Evolutionary conservation across 192 early-diverging fungal species (phyloP).

Genomic region (Lobosporangium transversale): DNA sequence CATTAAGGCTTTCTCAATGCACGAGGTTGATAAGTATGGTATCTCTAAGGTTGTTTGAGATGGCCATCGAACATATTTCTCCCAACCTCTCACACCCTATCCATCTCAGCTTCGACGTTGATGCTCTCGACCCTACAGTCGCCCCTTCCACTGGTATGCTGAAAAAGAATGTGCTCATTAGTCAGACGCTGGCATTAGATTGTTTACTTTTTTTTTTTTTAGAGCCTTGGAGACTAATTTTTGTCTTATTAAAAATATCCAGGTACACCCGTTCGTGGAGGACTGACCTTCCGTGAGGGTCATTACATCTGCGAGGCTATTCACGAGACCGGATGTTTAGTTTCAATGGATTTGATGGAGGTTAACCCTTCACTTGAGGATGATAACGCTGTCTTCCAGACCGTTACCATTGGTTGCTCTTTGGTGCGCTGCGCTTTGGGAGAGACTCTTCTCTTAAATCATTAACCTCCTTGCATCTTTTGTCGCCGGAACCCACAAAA

Average conservation of each 20-base stretch:
- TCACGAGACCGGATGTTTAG: constrained; percentile 87
- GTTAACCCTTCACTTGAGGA: constrained; percentile 91
- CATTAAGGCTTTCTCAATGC: constrained; percentile 97
- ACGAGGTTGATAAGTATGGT: constrained; percentile 93
- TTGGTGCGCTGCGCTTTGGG: constrained; percentile 87
- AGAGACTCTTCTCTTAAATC: constrained; percentile 70
- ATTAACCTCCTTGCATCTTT: constrained; percentile 22
- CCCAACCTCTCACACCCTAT: constrained; percentile 76
- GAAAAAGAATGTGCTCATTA: no score
- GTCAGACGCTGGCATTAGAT: no score
- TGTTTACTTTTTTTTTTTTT: no score
- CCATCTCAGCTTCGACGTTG: constrained; percentile 94
- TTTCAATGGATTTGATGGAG: constrained; percentile 93
- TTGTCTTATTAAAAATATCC: neutral
- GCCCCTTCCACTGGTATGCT: constrained; percentile 89
- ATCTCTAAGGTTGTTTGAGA: constrained; percentile 93
- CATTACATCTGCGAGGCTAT: constrained; percentile 96
- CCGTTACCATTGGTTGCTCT: constrained; percentile 91
- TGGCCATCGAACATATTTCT: constrained; percentile 91
- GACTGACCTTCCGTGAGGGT: constrained; percentile 94
- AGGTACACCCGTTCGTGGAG: constrained; percentile 96
- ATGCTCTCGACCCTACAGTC: constrained; percentile 93
- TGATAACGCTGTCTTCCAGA: constrained; percentile 79
- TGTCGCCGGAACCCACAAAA: no score
- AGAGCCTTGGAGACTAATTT: no score